Conservation (phyloP, 352 stramenopile species). For the Phytophthora pseudosyringae region DNA sequence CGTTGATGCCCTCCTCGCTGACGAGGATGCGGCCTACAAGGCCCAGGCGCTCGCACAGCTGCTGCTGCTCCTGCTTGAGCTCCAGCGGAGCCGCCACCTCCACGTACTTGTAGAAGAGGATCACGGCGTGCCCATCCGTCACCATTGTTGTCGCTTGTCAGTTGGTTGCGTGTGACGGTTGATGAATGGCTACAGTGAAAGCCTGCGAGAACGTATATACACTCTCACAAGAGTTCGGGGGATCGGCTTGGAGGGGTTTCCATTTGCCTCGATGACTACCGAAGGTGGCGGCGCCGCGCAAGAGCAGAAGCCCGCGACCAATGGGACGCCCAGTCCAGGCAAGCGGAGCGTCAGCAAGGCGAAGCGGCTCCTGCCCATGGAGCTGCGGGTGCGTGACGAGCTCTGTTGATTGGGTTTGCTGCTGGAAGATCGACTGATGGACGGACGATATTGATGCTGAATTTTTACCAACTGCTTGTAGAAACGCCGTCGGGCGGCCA, state of each 20-base stretch:
- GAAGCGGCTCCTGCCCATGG: conserved; percentile 74
- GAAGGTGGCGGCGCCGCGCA: background rate
- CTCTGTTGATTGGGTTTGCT: background rate
- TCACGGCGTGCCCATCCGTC: conserved; percentile 47
- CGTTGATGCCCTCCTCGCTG: conserved; percentile 86
- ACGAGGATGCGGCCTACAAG: conserved; percentile 79
- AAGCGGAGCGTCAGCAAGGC: conserved; percentile 40
- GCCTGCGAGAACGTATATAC: too few species aligned
- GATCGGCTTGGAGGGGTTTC: too few species aligned
- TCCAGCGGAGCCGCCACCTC: conserved; percentile 46
- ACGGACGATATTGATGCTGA: too few species aligned
- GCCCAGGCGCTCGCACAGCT: conserved; percentile 56
- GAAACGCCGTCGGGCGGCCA: conserved; percentile 68
- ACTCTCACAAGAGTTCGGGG: too few species aligned
- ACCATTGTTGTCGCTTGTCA: conserved; percentile 22
- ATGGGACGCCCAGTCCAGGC: conserved; percentile 18
- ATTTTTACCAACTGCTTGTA: too few species aligned
- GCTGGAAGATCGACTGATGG: conserved; percentile 22
- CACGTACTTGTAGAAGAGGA: conserved; percentile 86
- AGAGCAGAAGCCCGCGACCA: conserved; percentile 21
- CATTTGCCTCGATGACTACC: conserved; percentile 15
- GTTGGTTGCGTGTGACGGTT: background rate
- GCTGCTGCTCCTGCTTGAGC: conserved; percentile 55
- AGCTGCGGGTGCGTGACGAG: conserved; percentile 58
- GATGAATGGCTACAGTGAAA: conserved; percentile 24